phyloP scores from a whole-genome alignment of 2,329 filamentous ascomycete species.

The Colletotrichum sp. region DNA sequence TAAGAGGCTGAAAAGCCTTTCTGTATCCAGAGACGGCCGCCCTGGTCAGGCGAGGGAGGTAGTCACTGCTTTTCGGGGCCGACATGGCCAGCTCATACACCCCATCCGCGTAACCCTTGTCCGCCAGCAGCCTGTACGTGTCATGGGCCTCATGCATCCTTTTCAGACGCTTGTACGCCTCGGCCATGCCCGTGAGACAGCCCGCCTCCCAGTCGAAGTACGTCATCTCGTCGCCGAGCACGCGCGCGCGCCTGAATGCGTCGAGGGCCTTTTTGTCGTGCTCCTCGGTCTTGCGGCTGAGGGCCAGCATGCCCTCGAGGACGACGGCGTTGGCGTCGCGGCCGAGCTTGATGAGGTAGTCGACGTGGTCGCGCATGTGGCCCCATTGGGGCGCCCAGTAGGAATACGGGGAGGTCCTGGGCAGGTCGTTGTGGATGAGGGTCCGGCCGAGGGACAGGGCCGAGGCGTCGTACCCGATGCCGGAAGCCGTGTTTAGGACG shows the following conservation, averaged over 20 bases:
- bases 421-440: neutral
- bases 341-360: conserved; percentile 30
- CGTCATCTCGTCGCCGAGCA: neutral
- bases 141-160: neutral
- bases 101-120: neutral
- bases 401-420: neutral
- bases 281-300: neutral
- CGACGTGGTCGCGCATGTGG: conserved; percentile 31
- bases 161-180: neutral
- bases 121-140: neutral
- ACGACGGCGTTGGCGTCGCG: conserved; percentile 40
- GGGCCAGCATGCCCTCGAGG: conserved; percentile 27
- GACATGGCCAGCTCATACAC: neutral
- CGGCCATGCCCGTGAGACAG: neutral
- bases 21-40: neutral
- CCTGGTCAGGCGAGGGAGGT: neutral
- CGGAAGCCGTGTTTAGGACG: conserved; percentile 37
- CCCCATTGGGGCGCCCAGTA: conserved; percentile 18
- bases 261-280: neutral
- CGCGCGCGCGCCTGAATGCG: neutral
- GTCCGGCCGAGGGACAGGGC: conserved; percentile 25
- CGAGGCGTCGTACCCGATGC: conserved; percentile 31
- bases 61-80: neutral
- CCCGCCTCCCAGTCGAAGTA: conserved; percentile 17
- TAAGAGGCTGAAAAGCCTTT: neutral